Base-by-base conservation (phyloP, 2,329 filamentous ascomycete species). In the Penicillium sp. region DNA sequence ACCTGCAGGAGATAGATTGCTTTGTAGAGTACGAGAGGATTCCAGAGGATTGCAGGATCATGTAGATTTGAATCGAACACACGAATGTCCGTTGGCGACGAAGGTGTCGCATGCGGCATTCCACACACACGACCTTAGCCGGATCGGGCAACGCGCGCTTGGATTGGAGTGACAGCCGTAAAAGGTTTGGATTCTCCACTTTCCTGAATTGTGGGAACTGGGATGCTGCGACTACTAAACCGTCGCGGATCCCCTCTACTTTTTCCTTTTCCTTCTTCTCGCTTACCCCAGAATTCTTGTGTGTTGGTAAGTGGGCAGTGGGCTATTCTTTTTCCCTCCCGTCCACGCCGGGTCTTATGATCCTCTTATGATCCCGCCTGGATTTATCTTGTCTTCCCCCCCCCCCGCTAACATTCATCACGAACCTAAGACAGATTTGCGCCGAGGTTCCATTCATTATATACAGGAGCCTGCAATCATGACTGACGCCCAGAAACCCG, bases 401-500 rank as follows among this genome's bases (percentile, higher is more conserved):
- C 18, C 32, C 20, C 32, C 31, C 35, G 13, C 34, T 39, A 34
- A 32, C 30, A 23, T 15, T 25, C 31, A 26, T 23, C 18, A 8
- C 14, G 28, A 10, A 18, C 15, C 5, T 35, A 15, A 44, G 30
- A 31, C 32, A 16, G 30, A 17, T 37, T 32, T 40, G 35, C 42
- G 26, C 17, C 25, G 15, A 37, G 6, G 16, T 32, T 31, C 18
- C 18, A 5, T 22, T 9, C 15, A 25, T 28, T 27, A 35, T 22
- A 8, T 17, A 32, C 8, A 37, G 45, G 43, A 37, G 23, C 31
- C 38, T 34, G 18, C 43, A 45, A 55, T 41, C 37, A 68, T 68
- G 66, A 61, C 65, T 44, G 60, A 64, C 47, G 63, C 55, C 39
- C 55, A 56, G 25, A 62, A 65, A 42, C 47, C 59, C 54, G 45